Percentiles rank a stretch among this genome's conserved stretches.
phyloP scores from a whole-genome alignment of 176 grass and related monocot species.

The Zizania latifolia region DNA sequence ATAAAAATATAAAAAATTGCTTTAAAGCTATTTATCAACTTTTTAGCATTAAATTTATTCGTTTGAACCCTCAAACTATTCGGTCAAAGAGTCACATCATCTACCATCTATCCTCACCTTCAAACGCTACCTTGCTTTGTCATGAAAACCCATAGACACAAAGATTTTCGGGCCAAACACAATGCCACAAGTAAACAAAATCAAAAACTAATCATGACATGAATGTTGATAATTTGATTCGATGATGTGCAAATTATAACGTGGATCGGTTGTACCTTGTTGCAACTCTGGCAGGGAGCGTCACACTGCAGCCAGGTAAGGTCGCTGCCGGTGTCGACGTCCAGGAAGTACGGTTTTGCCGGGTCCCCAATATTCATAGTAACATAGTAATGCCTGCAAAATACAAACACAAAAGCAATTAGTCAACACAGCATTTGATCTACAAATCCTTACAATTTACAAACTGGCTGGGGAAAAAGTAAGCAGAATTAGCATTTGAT shows the following conservation, averaged over 20 bases:
- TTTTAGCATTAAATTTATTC: too few relatives aligned
- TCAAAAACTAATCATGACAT: background rate
- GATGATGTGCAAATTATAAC: background rate
- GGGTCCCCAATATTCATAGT: conserved; percentile 80
- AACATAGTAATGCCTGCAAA: conserved; percentile 57
- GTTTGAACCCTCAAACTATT: too few relatives aligned
- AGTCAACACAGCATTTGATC: background rate
- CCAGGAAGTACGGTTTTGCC: conserved; percentile 73
- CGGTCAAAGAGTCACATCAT: too few relatives aligned
- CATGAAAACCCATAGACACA: background rate
- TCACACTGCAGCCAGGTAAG: conserved; percentile 95
- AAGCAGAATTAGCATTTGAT: background rate
- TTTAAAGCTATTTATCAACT: too few relatives aligned
- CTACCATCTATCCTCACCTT: too few relatives aligned
- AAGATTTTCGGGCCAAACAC: background rate
- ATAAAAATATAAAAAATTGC: too few relatives aligned
- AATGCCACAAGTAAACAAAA: background rate
- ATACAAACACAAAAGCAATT: background rate
- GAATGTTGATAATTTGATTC: background rate
- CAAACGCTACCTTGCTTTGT: too few relatives aligned
- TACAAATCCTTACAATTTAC: background rate
- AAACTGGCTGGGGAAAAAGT: background rate
- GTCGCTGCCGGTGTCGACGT: conserved; percentile 91
- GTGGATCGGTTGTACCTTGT: conserved; percentile 44
- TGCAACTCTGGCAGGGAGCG: conserved; percentile 78